phyloP scores from a whole-genome alignment of 2,329 filamentous ascomycete genomes.

The Penicillium sp. region DNA sequence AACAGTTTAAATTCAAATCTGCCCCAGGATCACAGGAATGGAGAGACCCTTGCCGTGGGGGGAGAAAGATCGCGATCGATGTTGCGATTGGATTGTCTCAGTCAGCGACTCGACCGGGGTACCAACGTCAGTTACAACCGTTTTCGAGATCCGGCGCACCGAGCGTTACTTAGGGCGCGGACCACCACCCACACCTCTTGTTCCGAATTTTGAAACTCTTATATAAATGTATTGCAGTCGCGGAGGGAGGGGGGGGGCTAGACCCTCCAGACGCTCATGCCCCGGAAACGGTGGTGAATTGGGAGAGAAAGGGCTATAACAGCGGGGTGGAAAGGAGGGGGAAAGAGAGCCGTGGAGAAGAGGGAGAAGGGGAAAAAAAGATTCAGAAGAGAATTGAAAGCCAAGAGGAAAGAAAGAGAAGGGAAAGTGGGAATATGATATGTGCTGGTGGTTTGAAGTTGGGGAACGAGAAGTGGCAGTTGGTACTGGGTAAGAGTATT shows the following conservation, averaged over 20 bases:
- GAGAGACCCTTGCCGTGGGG: background rate
- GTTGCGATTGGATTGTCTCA: conserved; percentile 3
- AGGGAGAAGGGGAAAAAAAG: conserved; percentile 5
- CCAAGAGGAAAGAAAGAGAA: conserved; percentile 4
- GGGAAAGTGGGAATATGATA: conserved; percentile 11
- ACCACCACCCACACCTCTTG: background rate
- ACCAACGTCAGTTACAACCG: background rate
- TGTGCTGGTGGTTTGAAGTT: conserved; percentile 1
- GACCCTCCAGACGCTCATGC: conserved; percentile 36
- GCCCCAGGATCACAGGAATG: background rate
- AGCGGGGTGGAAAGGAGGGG: conserved; percentile 2
- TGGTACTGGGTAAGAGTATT: background rate
- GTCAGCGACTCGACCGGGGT: conserved; percentile 1
- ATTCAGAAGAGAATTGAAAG: background rate
- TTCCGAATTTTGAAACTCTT: background rate
- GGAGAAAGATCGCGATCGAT: background rate
- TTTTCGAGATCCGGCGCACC: background rate
- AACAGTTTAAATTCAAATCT: conserved; percentile 1
- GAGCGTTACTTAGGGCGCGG: background rate
- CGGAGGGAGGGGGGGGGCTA: conserved; percentile 22
- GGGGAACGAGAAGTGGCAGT: background rate
- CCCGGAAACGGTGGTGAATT: conserved; percentile 19
- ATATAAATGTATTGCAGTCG: conserved; percentile 7
- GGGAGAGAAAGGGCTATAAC: background rate
- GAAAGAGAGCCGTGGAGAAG: background rate